Base-by-base conservation (phyloP, 371 early-diverging fungal species). In the Syncephalastrum racemosum region DNA sequence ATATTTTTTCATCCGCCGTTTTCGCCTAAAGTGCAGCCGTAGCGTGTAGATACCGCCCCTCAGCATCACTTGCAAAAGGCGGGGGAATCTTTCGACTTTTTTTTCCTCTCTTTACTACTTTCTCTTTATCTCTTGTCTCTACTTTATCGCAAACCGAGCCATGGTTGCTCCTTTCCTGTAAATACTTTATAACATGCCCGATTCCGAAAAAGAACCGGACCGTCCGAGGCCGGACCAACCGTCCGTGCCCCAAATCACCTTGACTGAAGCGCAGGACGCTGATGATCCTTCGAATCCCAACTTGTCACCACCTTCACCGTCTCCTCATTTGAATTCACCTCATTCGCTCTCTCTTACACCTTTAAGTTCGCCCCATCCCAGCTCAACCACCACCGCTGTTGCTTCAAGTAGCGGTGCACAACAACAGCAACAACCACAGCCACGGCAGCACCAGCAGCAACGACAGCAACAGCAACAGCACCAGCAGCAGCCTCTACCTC, bases 211-310 rank as follows among this genome's bases (percentile, higher is more conserved):
- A 31, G 48, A 45, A 25, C 49, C 56, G 48, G 39, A 51, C 22
- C 45, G 50, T 42, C 56, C 53, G 46, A 36, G 55, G 22, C 40
- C 40, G 47, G 56, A 18, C 22, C 22, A 48, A 20, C 54, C 61
- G 14, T 31, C 52, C 15, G 66, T 76, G 45, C 77, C 77, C 6
- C 77, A 67, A 59, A 76, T 76, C 59, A 63, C 68, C 43, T 46
- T 76, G 6, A 76, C 77, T 15, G 62, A 63, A 19, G 61, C 58
- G 27, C 39, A 55, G 41, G 59, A 49, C 45, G 42, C 23, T 40
- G 48, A 36, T 18, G 12, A 44, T 18, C 39, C 50, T 42, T 54
- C 61, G 22, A 53, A 14, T 6, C 40, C 57, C 25, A 53, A 56
- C 5, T 54, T n/a, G n/a, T n/a, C 36, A 42, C 22, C 45, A 10